phyloP scores from a whole-genome alignment of 1,139 yeast genomes.

The Scheffersomyces parashehatae region DNA sequence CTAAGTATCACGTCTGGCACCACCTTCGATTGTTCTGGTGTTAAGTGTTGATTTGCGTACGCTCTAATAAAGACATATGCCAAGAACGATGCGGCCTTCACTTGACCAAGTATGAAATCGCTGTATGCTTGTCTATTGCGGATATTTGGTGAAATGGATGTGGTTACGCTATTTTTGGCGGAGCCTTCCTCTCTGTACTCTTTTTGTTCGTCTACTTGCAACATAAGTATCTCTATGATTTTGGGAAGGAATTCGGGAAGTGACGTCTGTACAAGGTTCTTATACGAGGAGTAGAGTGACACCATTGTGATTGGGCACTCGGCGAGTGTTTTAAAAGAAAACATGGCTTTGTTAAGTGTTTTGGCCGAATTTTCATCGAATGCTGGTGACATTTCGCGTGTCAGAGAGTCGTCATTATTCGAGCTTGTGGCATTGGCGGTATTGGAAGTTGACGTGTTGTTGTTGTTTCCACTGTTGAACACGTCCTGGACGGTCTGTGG shows the following conservation, averaged over 20 bases:
- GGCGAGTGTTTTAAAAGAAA: slow-evolving; percentile 86
- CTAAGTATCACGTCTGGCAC: slow-evolving; percentile 89
- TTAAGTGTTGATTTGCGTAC: slow-evolving; percentile 65
- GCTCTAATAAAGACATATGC: slow-evolving; percentile 92
- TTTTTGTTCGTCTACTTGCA: slow-evolving; percentile 64
- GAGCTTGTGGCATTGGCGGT: slow-evolving; percentile 1
- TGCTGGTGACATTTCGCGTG: slow-evolving; percentile 36
- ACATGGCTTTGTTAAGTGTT: slow-evolving; percentile 58
- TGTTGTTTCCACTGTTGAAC: slow-evolving; percentile 35
- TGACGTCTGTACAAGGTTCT: slow-evolving; percentile 68
- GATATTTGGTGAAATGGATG: slow-evolving; percentile 62
- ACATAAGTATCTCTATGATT: slow-evolving; percentile 68
- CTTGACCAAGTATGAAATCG: slow-evolving; percentile 93
- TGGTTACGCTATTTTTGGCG: slow-evolving; percentile 54
- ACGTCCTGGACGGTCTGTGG: slow-evolving; percentile 71
- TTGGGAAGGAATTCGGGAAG: slow-evolving; percentile 80
- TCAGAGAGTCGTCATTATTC: slow-evolving; percentile 8
- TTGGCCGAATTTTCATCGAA: slow-evolving; percentile 42
- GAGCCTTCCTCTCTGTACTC: slow-evolving; percentile 58
- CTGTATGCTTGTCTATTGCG: slow-evolving; percentile 78
- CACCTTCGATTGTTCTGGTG: slow-evolving; percentile 59
- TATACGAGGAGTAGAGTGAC: slow-evolving; percentile 83
- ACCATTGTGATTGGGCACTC: slow-evolving; percentile 98
- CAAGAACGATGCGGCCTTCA: slow-evolving; percentile 91
- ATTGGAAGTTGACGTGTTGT: not conserved